Percentiles rank a stretch among this genome's conserved stretches.
Conservation (phyloP, 495 filamentous ascomycete genomes). For the Pyrenula massariospora region DNA sequence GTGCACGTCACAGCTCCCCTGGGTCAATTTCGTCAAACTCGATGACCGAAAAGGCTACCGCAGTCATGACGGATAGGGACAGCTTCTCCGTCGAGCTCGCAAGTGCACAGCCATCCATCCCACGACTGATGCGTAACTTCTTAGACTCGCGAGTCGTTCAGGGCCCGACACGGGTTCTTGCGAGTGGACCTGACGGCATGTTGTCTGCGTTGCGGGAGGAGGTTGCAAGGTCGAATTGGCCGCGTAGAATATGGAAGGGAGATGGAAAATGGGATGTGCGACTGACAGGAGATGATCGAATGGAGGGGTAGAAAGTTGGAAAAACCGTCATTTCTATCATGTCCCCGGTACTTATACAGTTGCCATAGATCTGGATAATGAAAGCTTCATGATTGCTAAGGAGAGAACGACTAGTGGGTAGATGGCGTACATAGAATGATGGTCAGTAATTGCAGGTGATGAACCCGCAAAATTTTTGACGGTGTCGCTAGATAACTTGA, state of each 20-base stretch:
- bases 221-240: conserved; percentile 41
- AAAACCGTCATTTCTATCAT: no score
- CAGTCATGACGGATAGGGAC: not conserved
- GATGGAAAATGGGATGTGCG: conserved; percentile 42
- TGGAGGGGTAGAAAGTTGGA: no score
- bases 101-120: conserved; percentile 18
- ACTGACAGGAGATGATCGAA: conserved; percentile 47
- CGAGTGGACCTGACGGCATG: conserved; percentile 50
- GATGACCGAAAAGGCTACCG: conserved; percentile 4
- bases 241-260: conserved; percentile 37
- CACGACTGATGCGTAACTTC: conserved; percentile 11
- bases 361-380: no score
- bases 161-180: conserved; percentile 44
- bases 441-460: no score
- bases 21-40: not conserved
- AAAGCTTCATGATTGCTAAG: no score
- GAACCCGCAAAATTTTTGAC: no score
- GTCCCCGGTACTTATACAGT: no score
- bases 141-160: conserved; percentile 16
- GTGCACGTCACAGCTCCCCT: conserved; percentile 7
- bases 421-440: no score
- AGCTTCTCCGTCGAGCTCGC: conserved; percentile 6
- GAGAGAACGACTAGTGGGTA: no score
- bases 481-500: no score
- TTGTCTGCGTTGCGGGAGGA: conserved; percentile 39